Percentiles rank a stretch among this genome's conserved stretches.
These are phyloP conservation scores for Perilla frutescens DNA, from an alignment of 257 asterid genomes.

Conservation along the genomic window DNA sequence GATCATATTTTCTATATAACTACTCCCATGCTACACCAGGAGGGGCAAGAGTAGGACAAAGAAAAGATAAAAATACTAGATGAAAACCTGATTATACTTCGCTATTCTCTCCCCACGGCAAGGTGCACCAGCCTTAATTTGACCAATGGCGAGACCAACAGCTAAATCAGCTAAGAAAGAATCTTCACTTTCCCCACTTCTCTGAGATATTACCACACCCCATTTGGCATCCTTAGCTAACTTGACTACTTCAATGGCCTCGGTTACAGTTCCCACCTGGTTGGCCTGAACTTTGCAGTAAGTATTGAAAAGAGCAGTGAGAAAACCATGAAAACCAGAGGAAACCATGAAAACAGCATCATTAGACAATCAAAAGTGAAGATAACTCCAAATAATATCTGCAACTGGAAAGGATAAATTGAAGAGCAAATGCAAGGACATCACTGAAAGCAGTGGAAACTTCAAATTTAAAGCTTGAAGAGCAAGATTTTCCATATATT, in stretches of 20 bases:
- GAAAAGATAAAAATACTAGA: slow-evolving; percentile 7
- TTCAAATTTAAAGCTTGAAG: slow-evolving; percentile 10
- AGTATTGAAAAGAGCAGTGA: slow-evolving; percentile 25
- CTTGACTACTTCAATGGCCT: slow-evolving; percentile 90
- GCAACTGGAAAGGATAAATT: slow-evolving; percentile 18
- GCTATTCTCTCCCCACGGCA: slow-evolving; percentile 98
- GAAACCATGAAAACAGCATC: slow-evolving; percentile 29
- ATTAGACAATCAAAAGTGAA: slow-evolving; percentile 15
- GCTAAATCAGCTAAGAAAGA: slow-evolving; percentile 90
- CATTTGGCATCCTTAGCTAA: slow-evolving; percentile 96
- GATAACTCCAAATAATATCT: not conserved
- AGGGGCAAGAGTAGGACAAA: not conserved
- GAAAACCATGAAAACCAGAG: slow-evolving; percentile 17
- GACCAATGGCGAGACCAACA: slow-evolving; percentile 88
- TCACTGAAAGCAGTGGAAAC: slow-evolving; percentile 17
- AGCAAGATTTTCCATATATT: not conserved
- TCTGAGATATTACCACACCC: slow-evolving; percentile 92
- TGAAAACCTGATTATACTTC: slow-evolving; percentile 90
- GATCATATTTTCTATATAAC: not conserved
- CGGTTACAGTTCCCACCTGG: slow-evolving; percentile 95
- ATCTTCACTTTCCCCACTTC: slow-evolving; percentile 96
- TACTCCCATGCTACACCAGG: not conserved
- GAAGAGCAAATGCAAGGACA: slow-evolving; percentile 17
- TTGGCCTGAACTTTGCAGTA: slow-evolving; percentile 65
- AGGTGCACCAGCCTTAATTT: slow-evolving; percentile 97